Evolutionary conservation across 306 rosid genomes (phyloP), one percentile per base, ranked within the genome.

Genomic region (Cercis canadensis): DNA sequence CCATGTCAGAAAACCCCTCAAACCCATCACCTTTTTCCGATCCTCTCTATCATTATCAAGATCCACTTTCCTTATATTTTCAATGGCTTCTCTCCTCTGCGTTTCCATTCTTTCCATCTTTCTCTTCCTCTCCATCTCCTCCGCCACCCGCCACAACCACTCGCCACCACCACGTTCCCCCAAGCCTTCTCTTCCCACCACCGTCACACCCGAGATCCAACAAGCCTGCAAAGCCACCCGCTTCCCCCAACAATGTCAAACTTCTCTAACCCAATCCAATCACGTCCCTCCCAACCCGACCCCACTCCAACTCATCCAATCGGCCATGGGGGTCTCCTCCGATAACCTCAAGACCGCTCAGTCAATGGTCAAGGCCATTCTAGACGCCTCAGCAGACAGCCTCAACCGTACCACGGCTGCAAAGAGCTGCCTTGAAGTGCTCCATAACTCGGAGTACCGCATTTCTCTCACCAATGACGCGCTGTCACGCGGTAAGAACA

Each of bases 151-250:
- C 76, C 77, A 21, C 70, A 70, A 2, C 13, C 67, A 6, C 39
- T n/a, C n/a, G n/a, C n/a, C 77, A 21, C 70, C 72, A 2, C 13
- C 67, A 6, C 39, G 21, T 33, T 4, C 62, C 41, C 7, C 2
- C 10, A 31, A 5, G 6, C 4, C 70, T 37, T 0, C 2, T 44
- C 2, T 17, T 81, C 0, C 56, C 85, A 3, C 41, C 55, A 40
- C 17, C 50, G 6, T 46, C 34, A 34, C 3, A 0, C 37, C 72
- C 2, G 62, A 8, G 14, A 80, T 87, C 74, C 88, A 64, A 4
- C 67, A 24, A 8, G 91, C 88, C 68, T 94, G 99, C 80, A 67
- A 64, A 4, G 96, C 96, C 57, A 91, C 99, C 4, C 95, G 92
- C 46, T 94, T 87, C 78, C 89, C 92, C 0, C 79, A 75, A 31